These are phyloP conservation scores for Hypomontagnella submonticulosa DNA, from an alignment of 495 filamentous ascomycete genomes.

Conservation along the genomic window DNA sequence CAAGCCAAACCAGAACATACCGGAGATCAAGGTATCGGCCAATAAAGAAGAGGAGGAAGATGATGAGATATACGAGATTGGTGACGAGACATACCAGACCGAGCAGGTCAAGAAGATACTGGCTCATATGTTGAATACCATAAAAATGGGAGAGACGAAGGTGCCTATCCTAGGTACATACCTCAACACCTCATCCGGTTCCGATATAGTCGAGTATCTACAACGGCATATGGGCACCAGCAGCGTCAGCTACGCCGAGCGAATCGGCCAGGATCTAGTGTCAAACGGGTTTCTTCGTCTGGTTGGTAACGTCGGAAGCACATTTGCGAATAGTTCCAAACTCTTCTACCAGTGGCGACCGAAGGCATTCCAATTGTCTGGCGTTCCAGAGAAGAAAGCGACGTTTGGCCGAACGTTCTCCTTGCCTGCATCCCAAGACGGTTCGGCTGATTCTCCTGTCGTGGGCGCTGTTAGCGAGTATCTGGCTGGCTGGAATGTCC, in stretches of 20 bases:
- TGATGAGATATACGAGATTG: conserved; percentile 86
- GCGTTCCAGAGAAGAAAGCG: conserved; percentile 87
- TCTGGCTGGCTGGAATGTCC: conserved; percentile 87
- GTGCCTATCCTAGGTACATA: conserved; percentile 96
- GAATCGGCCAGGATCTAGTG: conserved; percentile 93
- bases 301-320: conserved; percentile 92
- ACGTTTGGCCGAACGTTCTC: conserved; percentile 77
- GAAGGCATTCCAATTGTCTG: conserved; percentile 87
- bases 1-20: conserved; percentile 58
- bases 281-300: conserved; percentile 86
- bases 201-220: conserved; percentile 94
- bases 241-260: conserved; percentile 88
- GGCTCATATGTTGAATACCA: conserved; percentile 83
- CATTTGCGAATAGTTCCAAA: conserved; percentile 95
- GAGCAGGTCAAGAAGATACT: conserved; percentile 92
- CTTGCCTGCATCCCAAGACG: conserved; percentile 57
- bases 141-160: conserved; percentile 89
- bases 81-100: conserved; percentile 83
- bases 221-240: conserved; percentile 86
- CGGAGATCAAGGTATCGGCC: conserved; percentile 66
- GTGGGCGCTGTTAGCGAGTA: conserved; percentile 86
- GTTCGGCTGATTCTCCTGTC: conserved; percentile 73
- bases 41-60: conserved; percentile 64
- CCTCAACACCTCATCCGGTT: conserved; percentile 86
- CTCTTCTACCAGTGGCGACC: conserved; percentile 98